Evolutionary conservation across 495 filamentous ascomycete species (phyloP).

Genomic region (Podospora sp.): DNA sequence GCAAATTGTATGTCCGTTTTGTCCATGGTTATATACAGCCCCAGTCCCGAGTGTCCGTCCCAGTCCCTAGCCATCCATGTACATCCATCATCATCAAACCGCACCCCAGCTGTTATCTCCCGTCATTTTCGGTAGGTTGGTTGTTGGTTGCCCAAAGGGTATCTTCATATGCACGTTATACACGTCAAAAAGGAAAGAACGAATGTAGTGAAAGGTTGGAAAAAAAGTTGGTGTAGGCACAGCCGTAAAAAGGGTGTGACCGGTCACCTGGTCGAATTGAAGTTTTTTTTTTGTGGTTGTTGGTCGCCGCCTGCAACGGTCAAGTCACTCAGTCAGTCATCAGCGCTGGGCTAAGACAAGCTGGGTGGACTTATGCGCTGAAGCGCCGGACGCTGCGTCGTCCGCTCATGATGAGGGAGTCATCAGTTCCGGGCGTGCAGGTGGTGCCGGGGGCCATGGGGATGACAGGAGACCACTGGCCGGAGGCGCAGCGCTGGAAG

Average conservation of each 20-base stretch:
- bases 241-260: background rate
- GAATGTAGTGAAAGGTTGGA: background rate
- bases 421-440: conserved; percentile 57
- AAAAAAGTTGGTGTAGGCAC: background rate
- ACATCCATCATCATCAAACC: background rate
- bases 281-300: background rate
- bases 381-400: conserved; percentile 2
- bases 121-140: background rate
- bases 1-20: no score
- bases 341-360: no score
- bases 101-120: background rate
- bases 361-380: background rate
- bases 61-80: background rate
- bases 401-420: conserved; percentile 40
- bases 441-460: conserved; percentile 60
- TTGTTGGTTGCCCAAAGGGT: conserved; percentile 9
- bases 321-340: no score
- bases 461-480: conserved; percentile 58
- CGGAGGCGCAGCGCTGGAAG: conserved; percentile 68
- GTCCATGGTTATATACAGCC: no score
- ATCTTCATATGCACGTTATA: background rate
- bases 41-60: background rate
- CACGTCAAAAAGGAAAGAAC: background rate
- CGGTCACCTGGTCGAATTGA: background rate
- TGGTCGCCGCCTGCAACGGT: background rate